Base-by-base conservation (phyloP, 2,329 filamentous ascomycete species). In the Cadophora gregata region DNA sequence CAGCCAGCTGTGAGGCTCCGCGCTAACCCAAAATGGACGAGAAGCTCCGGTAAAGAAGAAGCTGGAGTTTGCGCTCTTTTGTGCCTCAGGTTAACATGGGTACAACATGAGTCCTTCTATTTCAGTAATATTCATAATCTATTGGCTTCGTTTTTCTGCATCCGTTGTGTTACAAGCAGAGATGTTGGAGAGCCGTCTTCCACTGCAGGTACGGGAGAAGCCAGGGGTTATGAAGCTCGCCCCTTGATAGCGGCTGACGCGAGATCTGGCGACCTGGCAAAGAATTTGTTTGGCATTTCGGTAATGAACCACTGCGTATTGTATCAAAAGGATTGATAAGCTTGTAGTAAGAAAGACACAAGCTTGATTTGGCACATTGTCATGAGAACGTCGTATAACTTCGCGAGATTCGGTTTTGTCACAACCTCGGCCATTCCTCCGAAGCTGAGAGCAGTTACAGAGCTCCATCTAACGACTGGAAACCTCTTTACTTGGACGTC, bases 221-320 rank as follows among this genome's bases (percentile, higher is more conserved):
- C 58, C 38, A 60, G 36, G 58, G 58, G 21, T 48, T 19, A 48
- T 48, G 25, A 48, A 48, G 58, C 58, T 60, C 38, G 58, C 58
- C 48, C 38, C 58, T 47, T 60, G 36, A 38, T 56, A 58, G 33
- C 21, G 53, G 53, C 53, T 58, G 31, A 58, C 33, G 29, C 53
- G 53, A 53, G 53, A 58, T 58, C 53, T 58, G 53, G n/a, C 29
- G 53, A 58, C n/a, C 16, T 58, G 53, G 53, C 53, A 36, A 58
- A 58, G 53, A n/a, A 25, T 21, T 31, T 58, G 10, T 19, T 58
- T 58, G 12, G 7, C 19, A 5, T 7, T 33, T 31, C 6, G 29
- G 10, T 36, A 38, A 9, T 58, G 31, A 9, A 38, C n/a, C 10
- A 36, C 19, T 36, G 6, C n/a, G 8, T 1, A 16, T 3, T 3